phyloP scores from a whole-genome alignment of 2,329 filamentous ascomycete species.

The Lachnum nothofagi region DNA sequence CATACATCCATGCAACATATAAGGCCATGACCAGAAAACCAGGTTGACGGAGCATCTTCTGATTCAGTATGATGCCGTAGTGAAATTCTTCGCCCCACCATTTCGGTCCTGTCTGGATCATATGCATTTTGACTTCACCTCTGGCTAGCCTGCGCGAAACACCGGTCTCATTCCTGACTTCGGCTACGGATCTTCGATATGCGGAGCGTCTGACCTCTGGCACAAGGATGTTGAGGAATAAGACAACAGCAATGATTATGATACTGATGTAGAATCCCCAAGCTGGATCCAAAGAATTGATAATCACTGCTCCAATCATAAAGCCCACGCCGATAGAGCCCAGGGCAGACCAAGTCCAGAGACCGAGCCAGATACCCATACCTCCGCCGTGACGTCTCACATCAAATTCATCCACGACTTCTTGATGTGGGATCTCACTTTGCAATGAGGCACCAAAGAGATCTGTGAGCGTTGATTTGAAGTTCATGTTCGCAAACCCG shows the following conservation, averaged over 20 bases:
- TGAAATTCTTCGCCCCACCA: constrained; percentile 76
- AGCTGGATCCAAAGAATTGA: constrained; percentile 56
- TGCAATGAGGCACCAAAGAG: constrained; percentile 72
- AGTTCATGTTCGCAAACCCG: constrained; percentile 74
- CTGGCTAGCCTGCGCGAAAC: constrained; percentile 57
- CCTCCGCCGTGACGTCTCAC: constrained; percentile 70
- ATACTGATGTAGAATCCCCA: constrained; percentile 76
- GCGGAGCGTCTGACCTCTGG: constrained; percentile 68
- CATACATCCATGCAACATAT: constrained; percentile 76
- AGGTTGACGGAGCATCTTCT: constrained; percentile 67
- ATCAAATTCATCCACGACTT: constrained; percentile 62
- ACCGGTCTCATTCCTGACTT: constrained; percentile 51
- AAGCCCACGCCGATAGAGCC: constrained; percentile 69
- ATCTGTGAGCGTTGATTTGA: constrained; percentile 65
- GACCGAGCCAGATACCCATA: constrained; percentile 72
- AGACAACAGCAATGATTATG: constrained; percentile 57
- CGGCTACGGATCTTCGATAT: constrained; percentile 62
- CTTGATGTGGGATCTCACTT: constrained; percentile 67
- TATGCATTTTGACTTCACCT: constrained; percentile 73
- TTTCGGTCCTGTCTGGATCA: constrained; percentile 63
- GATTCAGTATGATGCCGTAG: constrained; percentile 61
- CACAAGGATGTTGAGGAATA: constrained; percentile 65
- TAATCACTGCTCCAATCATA: constrained; percentile 64
- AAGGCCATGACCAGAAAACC: constrained; percentile 67
- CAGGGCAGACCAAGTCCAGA: constrained; percentile 74